phyloP scores from a whole-genome alignment of 2,329 filamentous ascomycete genomes.

The Diaporthe sp. region DNA sequence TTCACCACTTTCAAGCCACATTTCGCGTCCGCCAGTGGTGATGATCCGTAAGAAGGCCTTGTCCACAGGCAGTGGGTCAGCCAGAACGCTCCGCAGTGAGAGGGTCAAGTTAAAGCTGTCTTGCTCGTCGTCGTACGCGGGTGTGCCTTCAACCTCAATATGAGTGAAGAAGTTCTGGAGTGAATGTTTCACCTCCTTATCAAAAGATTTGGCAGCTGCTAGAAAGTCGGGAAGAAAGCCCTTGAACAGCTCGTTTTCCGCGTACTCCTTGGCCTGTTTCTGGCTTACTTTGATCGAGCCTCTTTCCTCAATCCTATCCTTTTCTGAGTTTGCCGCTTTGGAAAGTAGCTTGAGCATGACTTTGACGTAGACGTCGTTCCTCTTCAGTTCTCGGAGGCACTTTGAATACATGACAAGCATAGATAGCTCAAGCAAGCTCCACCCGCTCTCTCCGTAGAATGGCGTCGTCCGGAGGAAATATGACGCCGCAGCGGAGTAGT shows the following conservation, averaged over 20 bases:
- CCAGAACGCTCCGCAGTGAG: conserved; percentile 77
- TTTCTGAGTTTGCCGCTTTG: conserved; percentile 71
- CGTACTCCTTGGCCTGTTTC: conserved; percentile 43
- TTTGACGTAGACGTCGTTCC: conserved; percentile 83
- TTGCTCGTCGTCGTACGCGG: conserved; percentile 76
- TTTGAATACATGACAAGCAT: conserved; percentile 88
- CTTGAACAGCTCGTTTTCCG: conserved; percentile 55
- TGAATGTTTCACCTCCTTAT: conserved; percentile 74
- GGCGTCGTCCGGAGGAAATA: conserved; percentile 85
- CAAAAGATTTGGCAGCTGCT: conserved; percentile 56
- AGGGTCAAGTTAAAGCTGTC: conserved; percentile 83
- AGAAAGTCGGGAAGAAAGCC: conserved; percentile 64
- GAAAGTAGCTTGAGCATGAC: conserved; percentile 80
- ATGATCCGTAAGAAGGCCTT: conserved; percentile 74
- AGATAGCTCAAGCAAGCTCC: conserved; percentile 83
- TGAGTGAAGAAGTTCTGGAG: conserved; percentile 81
- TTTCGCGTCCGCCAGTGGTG: conserved; percentile 71
- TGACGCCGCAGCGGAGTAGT: conserved; percentile 79
- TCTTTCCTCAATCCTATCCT: conserved; percentile 59
- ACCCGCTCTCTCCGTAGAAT: conserved; percentile 82
- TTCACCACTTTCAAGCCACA: conserved; percentile 50
- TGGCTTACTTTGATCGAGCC: conserved; percentile 49
- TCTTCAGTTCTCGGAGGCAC: conserved; percentile 82
- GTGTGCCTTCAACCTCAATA: conserved; percentile 75
- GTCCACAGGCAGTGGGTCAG: conserved; percentile 77